Conservation (phyloP, 1,284 basidiomycete species). For the Apiotrichum veenhuisii region DNA sequence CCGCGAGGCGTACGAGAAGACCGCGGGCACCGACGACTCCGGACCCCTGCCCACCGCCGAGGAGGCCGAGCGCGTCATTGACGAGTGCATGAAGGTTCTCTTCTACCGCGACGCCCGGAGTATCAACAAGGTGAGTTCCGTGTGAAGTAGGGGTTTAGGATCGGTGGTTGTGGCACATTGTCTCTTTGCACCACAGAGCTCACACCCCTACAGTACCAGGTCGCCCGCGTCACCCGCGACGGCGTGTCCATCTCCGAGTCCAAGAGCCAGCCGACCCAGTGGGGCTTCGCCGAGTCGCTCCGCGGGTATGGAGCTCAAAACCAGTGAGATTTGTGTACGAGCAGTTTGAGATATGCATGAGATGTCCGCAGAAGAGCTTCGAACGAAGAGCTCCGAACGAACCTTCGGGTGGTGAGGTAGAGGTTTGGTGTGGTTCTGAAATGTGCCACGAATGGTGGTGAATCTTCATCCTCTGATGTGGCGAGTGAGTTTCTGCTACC, state of each 20-base stretch:
- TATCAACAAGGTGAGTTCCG: constrained; percentile 80
- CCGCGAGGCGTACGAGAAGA: constrained; percentile 62
- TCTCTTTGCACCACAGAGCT: neutral
- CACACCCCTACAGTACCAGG: constrained; percentile 69
- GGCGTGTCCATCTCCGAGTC: constrained; percentile 81
- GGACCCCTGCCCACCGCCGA: constrained; percentile 73
- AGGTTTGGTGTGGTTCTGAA: too few relatives aligned
- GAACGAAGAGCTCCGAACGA: too few relatives aligned
- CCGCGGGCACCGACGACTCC: constrained; percentile 65
- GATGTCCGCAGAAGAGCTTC: neutral
- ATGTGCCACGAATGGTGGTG: too few relatives aligned
- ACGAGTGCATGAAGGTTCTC: constrained; percentile 87
- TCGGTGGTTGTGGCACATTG: neutral
- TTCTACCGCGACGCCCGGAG: constrained; percentile 96
- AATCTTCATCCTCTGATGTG: too few relatives aligned
- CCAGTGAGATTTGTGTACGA: constrained; percentile 49
- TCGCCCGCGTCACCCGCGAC: constrained; percentile 76
- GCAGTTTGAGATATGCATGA: neutral
- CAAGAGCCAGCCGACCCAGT: constrained; percentile 69
- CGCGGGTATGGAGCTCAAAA: constrained; percentile 66
- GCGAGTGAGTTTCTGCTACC: too few relatives aligned
- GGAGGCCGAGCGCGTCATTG: constrained; percentile 73
- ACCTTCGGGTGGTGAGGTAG: too few relatives aligned
- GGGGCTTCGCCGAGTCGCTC: constrained; percentile 82
- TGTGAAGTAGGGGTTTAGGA: too few relatives aligned